Percentiles rank a stretch among this genome's conserved stretches.
Conservation (phyloP, 192 early-diverging fungal species). For the Powellomyces hirtus region DNA sequence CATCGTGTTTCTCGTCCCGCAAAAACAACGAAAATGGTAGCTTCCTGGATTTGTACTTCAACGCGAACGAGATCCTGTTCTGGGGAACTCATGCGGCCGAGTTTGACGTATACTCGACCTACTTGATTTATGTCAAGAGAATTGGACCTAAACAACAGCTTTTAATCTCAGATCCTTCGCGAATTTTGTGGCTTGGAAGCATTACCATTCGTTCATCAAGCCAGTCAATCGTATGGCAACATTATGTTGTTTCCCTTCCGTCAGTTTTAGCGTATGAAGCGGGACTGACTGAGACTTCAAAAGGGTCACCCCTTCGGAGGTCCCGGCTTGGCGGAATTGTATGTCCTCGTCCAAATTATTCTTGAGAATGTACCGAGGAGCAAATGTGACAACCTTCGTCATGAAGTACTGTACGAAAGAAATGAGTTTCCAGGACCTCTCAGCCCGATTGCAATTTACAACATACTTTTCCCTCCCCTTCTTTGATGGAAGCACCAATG, state of each 20-base stretch:
- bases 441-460: neutral
- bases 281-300: constrained; percentile 56
- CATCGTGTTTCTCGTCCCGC: constrained; percentile 74
- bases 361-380: constrained; percentile 85
- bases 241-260: constrained; percentile 48
- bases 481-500: constrained; percentile 80
- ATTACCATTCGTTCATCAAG: constrained; percentile 71
- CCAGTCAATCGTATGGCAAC: constrained; percentile 67
- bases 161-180: constrained; percentile 12
- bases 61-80: constrained; percentile 72
- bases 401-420: too few species aligned
- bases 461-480: constrained; percentile 88
- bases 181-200: constrained; percentile 17
- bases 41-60: constrained; percentile 81
- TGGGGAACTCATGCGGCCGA: constrained; percentile 58
- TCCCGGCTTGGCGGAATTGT: constrained; percentile 67
- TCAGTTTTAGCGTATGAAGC: constrained; percentile 64
- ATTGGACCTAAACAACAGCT: too few species aligned
- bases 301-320: constrained; percentile 40
- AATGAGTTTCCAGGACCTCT: too few species aligned
- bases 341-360: constrained; percentile 75
- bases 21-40: constrained; percentile 86
- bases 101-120: constrained; percentile 78
- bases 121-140: constrained; percentile 87
- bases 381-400: constrained; percentile 86